Evolutionary conservation across 345 rosid genomes (phyloP).

Genomic region (Atalantia buxifolia): DNA sequence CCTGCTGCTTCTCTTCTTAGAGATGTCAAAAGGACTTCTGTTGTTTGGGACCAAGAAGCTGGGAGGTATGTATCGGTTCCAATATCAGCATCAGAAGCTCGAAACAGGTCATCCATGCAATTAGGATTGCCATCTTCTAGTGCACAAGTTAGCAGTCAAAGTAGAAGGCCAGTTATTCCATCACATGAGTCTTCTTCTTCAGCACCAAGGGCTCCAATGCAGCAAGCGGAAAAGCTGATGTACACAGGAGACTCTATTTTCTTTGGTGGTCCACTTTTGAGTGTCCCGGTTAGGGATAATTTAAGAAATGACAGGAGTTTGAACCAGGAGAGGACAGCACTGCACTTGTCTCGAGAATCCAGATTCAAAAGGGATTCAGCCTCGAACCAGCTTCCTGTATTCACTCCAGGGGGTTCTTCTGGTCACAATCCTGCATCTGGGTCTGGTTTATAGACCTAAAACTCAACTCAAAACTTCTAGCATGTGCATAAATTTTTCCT

Average conservation of each 20-base stretch:
- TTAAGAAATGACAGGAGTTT: constrained; percentile 49
- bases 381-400: constrained; percentile 94
- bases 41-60: constrained; percentile 92
- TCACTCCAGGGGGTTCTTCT: constrained; percentile 55
- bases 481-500: constrained; percentile 1
- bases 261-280: constrained; percentile 91
- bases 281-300: constrained; percentile 54
- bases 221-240: constrained; percentile 65
- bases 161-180: constrained; percentile 36
- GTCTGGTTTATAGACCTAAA: constrained; percentile 38
- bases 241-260: constrained; percentile 95
- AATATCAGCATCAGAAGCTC: constrained; percentile 61
- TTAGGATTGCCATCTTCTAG: constrained; percentile 36
- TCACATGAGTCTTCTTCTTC: constrained; percentile 51
- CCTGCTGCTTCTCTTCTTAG: constrained; percentile 81
- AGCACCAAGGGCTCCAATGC: constrained; percentile 36
- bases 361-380: constrained; percentile 80
- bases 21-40: constrained; percentile 87
- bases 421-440: constrained; percentile 37
- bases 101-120: constrained; percentile 47
- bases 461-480: background rate
- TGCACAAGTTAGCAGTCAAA: constrained; percentile 39
- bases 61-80: constrained; percentile 89
- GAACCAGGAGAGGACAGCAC: constrained; percentile 51
- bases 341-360: constrained; percentile 71